Base-by-base conservation (phyloP, 2,329 filamentous ascomycete species). In the Clarireedia monteithiana region DNA sequence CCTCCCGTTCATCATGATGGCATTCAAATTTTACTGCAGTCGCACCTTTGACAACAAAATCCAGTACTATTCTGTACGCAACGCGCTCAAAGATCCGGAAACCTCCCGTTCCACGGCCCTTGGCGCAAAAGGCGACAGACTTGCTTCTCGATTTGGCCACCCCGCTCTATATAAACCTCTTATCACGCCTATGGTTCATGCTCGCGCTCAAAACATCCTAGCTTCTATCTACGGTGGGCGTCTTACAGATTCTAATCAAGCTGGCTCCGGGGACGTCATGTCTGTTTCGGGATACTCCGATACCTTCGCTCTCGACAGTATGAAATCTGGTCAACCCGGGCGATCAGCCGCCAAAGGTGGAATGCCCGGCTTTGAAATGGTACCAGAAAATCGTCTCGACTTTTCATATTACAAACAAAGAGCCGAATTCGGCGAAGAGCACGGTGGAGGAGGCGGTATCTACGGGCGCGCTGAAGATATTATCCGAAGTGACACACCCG, bases 131-230 rank as follows among this genome's bases (percentile, higher is more conserved):
- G 85, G 72, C 68, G 91, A 86, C 70, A 86, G 81, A 65, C 80
- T 91, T 55, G 86, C 81, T 58, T 84, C 83, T 24, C 81, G 88
- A 26, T 99, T 96, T 68, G 91, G 91, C 2, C 90, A 99, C 69
- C 94, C 92, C 1, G 91, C 89, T 4, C 78, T 97, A 15, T 96
- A 94, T 75, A 88, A 88, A 70, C 86, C 88, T 3, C 78, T 97
- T 20, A 91, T 92, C 64, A 95, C 91, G 0, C 92, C 92, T 2
- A 96, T 97, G 91, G 92, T 97, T 3, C 87, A 95, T 65, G 87
- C 89, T 53, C 95, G 88, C 71, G 89, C 90, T 2, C 89, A 94
- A 66, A 91, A 94, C 58, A 79, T 94, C 42, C 79, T 99, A 9
- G 85, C 86, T n/a, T 83, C 88, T 45, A 79, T 99, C 50, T 96